A percentile compares a stretch with the other conserved stretches of the same genome.
phyloP scores from a whole-genome alignment of 73 alveolate genomes.

The Uronychia binucleata region DNA sequence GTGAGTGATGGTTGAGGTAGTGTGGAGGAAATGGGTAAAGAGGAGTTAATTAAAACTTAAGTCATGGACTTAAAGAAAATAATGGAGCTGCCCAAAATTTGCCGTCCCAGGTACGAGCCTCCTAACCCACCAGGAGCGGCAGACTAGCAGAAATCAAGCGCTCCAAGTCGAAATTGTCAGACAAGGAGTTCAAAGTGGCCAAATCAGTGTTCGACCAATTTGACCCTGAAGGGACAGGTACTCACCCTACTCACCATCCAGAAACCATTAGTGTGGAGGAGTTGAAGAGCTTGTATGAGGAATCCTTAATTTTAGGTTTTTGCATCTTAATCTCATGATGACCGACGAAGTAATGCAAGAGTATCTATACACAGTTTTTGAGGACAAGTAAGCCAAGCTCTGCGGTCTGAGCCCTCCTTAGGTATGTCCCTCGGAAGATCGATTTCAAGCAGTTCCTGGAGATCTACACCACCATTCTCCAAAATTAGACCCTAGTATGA shows the following conservation, averaged over 20 bases:
- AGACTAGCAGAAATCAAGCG: neutral
- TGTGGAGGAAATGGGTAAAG: too few relatives aligned
- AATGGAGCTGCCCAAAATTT: too few relatives aligned
- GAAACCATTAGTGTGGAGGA: conserved; percentile 13
- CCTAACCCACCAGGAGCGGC: neutral
- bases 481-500: neutral
- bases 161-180: neutral
- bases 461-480: neutral
- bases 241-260: neutral
- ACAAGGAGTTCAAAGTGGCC: conserved; percentile 12
- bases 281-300: conserved; percentile 4
- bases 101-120: conserved; percentile 6
- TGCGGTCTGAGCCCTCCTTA: neutral
- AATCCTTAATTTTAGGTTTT: conserved; percentile 8
- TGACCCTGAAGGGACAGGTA: conserved; percentile 22
- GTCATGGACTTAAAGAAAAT: too few relatives aligned
- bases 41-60: too few relatives aligned
- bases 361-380: neutral
- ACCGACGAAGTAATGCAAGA: conserved; percentile 18
- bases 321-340: conserved; percentile 31
- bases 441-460: neutral
- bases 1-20: too few relatives aligned
- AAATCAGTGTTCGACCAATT: conserved; percentile 16
- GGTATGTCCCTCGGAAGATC: neutral
- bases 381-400: neutral